These are phyloP conservation scores for Teunomyces atbi DNA, from an alignment of 805 yeast genomes.

Conservation along the genomic window DNA sequence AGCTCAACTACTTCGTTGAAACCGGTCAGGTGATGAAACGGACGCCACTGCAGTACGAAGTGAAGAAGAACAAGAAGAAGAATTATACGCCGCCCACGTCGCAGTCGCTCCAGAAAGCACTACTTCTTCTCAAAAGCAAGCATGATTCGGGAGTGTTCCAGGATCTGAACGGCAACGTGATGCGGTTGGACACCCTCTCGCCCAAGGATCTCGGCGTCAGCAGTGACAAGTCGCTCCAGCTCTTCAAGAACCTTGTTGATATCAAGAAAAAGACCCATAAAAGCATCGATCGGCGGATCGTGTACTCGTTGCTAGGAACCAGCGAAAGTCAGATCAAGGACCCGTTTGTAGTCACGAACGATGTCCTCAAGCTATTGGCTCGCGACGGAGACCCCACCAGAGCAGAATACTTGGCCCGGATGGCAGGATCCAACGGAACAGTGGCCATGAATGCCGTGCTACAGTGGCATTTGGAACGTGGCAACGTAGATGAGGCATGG, in stretches of 20 bases:
- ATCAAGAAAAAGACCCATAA: conserved; percentile 21
- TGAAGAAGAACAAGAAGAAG: conserved; percentile 9
- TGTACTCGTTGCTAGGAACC: conserved; percentile 50
- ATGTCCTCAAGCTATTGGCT: conserved; percentile 50
- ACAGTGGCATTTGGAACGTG: conserved; percentile 44
- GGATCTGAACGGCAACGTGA: conserved; percentile 21
- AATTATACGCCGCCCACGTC: conserved; percentile 5
- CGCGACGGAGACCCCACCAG: conserved; percentile 47
- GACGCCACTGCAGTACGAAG: conserved; percentile 16
- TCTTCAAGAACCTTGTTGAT: conserved; percentile 30
- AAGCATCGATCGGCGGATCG: conserved; percentile 43
- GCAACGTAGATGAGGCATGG: conserved; percentile 48
- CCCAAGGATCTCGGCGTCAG: conserved; percentile 23
- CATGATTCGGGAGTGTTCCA: conserved; percentile 15
- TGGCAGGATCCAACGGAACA: conserved; percentile 34
- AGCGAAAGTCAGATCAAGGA: conserved; percentile 57
- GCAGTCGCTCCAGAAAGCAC: conserved; percentile 18
- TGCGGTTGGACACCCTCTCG: conserved; percentile 22
- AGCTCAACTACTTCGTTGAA: conserved; percentile 26
- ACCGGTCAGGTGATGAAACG: conserved; percentile 25
- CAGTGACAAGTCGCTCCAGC: conserved; percentile 17
- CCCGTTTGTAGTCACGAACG: conserved; percentile 53
- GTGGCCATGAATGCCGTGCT: conserved; percentile 66
- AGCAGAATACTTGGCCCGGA: conserved; percentile 50
- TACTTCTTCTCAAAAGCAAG: conserved; percentile 21